Evolutionary conservation across 768 basidiomycete genomes (phyloP), one percentile per base, ranked within the genome.

Genomic region (Filobasidium wieringae): DNA sequence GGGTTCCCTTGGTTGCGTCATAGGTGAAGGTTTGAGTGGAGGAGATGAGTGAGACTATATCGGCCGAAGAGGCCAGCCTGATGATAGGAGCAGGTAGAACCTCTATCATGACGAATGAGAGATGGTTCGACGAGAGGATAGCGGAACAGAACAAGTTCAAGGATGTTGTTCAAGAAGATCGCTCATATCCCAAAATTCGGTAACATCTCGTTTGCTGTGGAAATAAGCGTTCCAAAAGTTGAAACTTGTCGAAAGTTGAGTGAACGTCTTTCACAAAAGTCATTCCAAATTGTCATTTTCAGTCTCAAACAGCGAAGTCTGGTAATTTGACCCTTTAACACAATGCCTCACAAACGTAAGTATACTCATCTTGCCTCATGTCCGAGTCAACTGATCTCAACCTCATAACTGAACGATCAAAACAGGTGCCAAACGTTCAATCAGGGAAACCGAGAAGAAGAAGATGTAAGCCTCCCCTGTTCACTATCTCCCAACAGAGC

Each of bases 321-420:
- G n/a, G n/a, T n/a, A n/a, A n/a, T n/a, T n/a, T n/a, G n/a, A n/a
- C n/a, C n/a, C n/a, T n/a, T n/a, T n/a, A n/a, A 60, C 61, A 64
- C 40, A 8, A 70, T 70, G 68, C 68, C 68, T 59, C 68, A 70
- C 51, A 70, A 70, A 55, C 68, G 68, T 68, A 36, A 60, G 66
- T 51, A 22, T n/a, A 5, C 24, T 8, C 33, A 32, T 15, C 17
- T 14, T 36, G 24, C 1, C 19, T 22, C 11, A 36, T 36, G 24
- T 12, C 7, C 22, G 15, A 6, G 34, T 12, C 29, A 54, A 32
- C 36, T 32, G 19, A 55, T 27, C 22, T 17, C 37, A 22, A 36
- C n/a, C 2, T 22, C 7, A 19, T 0, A 47, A 12, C 9, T 51
- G 15, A 17, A 22, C 33, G 22, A n/a, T n/a, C n/a, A n/a, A n/a